These are phyloP conservation scores for Pleurotus sapidus DNA, from an alignment of 768 basidiomycete species.

Conservation along the genomic window DNA sequence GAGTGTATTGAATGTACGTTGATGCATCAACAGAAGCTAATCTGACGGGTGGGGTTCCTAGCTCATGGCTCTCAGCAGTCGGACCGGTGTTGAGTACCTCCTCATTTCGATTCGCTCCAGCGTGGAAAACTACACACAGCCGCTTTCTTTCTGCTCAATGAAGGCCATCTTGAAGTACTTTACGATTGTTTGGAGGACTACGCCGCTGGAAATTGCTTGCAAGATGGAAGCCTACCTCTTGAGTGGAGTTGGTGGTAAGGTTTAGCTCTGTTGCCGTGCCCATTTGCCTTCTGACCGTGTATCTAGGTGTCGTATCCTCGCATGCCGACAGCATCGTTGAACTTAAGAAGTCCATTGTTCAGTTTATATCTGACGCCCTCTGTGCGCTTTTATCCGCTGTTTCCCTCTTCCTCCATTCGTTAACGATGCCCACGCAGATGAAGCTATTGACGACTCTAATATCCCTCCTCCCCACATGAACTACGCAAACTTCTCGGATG, in stretches of 20 bases:
- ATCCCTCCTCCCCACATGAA: constrained; percentile 9
- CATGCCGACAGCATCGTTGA: background rate
- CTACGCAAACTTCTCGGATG: constrained; percentile 16
- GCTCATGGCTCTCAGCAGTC: constrained; percentile 4
- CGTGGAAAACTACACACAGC: background rate
- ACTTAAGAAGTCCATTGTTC: background rate
- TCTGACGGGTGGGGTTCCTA: background rate
- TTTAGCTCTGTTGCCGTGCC: background rate
- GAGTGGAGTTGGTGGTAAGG: constrained; percentile 9
- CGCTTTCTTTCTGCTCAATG: background rate
- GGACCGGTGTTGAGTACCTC: constrained; percentile 9
- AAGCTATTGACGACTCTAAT: too few relatives aligned
- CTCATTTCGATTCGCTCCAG: background rate
- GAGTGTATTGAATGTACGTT: background rate
- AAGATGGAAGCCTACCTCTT: constrained; percentile 9
- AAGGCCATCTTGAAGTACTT: constrained; percentile 2
- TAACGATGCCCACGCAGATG: too few relatives aligned
- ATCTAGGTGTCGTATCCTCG: background rate
- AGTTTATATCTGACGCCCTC: background rate
- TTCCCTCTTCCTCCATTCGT: too few relatives aligned
- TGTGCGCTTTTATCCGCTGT: background rate
- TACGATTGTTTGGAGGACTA: background rate
- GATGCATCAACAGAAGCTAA: background rate
- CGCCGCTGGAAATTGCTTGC: background rate
- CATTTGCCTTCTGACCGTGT: too few relatives aligned